Base-by-base conservation (phyloP, 306 rosid species). In the Purshia tridentata region DNA sequence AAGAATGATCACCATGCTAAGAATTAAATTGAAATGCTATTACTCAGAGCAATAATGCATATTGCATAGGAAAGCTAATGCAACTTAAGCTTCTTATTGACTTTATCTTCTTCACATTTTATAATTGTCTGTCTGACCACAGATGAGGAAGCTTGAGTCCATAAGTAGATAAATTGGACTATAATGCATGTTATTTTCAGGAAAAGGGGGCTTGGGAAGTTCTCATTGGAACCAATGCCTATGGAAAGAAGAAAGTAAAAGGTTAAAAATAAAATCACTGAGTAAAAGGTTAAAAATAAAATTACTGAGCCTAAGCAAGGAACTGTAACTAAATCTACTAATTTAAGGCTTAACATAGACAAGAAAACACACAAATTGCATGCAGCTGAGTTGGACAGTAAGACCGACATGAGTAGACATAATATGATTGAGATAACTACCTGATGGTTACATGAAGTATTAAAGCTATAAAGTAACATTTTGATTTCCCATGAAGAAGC, bases 401-500 rank as follows among this genome's bases (percentile, higher is more conserved):
- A 23, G 41, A 23, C 23, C 15, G 1, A 57, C 37, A 23, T 56
- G 39, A 22, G 19, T 18, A 56, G 61, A 22, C 45, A 35, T 29
- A 6, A 59, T 35, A 59, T 59, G 65, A 35, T 9, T 45, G 19
- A 59, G 22, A 37, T 20, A 23, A 46, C 45, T 29, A 20, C 23
- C 56, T 51, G 11, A 50, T 12, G 5, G 65, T 23, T 35, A 35
- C 13, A 71, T 48, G n/a, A 63, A 56, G 65, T 46, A 54, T 15
- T 19, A 35, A 63, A 39, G 56, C 65, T 40, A 73, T n/a, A 61
- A 67, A 70, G 4, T 16, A 39, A 40, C 44, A 69, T 47, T 71
- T 61, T 59, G 29, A 22, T 51, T 9, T 39, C 51, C 37, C 39
- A 9, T 72, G 72, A 75, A 59, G 54, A 53, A 65, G 66, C 67